Conservation (phyloP, 495 filamentous ascomycete species). For the Annulohypoxylon stygium region DNA sequence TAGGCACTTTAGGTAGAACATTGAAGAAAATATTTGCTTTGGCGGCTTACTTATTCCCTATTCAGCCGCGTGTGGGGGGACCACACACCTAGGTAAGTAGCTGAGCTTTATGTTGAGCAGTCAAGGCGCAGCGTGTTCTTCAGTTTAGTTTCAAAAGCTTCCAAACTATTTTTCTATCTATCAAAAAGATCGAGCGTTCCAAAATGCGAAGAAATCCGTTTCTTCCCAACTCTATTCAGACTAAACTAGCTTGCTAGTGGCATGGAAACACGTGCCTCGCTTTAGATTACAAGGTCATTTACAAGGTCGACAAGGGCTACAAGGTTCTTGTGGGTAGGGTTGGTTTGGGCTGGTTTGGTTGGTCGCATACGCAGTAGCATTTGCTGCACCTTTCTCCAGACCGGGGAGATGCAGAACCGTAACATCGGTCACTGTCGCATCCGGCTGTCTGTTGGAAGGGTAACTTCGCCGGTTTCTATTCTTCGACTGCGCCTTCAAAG, state of each 20-base stretch:
- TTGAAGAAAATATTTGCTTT: slow-evolving; percentile 3
- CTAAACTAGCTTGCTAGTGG: slow-evolving; percentile 28
- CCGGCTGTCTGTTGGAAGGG: slow-evolving; percentile 37
- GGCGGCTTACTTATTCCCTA: background rate
- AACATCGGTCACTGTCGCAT: slow-evolving; percentile 43
- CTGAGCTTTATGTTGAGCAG: background rate
- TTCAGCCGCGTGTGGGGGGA: slow-evolving; percentile 24
- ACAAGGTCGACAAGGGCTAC: background rate
- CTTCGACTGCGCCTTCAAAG: slow-evolving; percentile 30
- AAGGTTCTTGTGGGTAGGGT: slow-evolving; percentile 2
- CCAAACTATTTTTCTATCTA: slow-evolving; percentile 1
- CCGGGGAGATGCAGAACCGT: slow-evolving; percentile 40
- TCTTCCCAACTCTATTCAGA: slow-evolving; percentile 28
- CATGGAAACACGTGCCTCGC: slow-evolving; percentile 41
- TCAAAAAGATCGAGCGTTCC: slow-evolving; percentile 33
- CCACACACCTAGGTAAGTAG: background rate
- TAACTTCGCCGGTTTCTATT: slow-evolving; percentile 25
- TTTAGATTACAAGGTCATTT: slow-evolving; percentile 18
- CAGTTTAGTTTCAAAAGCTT: slow-evolving; percentile 20
- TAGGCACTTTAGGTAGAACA: background rate
- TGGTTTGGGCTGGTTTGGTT: slow-evolving; percentile 27
- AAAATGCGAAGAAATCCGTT: slow-evolving; percentile 32
- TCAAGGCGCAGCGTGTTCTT: slow-evolving; percentile 12
- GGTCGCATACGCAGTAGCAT: slow-evolving; percentile 4
- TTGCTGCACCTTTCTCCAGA: slow-evolving; percentile 23